These are phyloP conservation scores for Saksenaea oblongispora DNA, from an alignment of 371 early-diverging fungal genomes.

Conservation along the genomic window DNA sequence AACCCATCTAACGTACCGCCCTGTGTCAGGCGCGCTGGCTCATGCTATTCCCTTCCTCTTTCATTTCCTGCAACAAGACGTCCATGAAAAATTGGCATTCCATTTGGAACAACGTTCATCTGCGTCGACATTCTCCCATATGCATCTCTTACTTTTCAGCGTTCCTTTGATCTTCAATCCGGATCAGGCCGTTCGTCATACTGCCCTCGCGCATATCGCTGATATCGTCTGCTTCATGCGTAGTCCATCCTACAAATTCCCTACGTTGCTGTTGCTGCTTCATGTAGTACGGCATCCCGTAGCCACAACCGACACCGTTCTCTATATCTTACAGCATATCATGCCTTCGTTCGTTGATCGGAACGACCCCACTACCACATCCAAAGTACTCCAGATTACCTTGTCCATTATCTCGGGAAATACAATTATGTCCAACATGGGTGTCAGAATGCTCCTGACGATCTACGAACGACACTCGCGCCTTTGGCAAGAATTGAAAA, in stretches of 20 bases:
- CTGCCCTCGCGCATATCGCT: conserved; percentile 21
- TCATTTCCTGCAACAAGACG: conserved; percentile 4
- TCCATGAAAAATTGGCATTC: not conserved
- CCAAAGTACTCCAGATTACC: conserved; percentile 50
- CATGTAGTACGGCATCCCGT: conserved; percentile 46
- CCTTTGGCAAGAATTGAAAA: conserved; percentile 60
- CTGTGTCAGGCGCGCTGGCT: conserved; percentile 13
- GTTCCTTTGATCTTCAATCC: conserved; percentile 42
- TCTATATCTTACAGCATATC: conserved; percentile 43
- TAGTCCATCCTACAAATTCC: conserved; percentile 40
- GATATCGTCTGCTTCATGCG: conserved; percentile 19
- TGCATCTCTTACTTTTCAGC: conserved; percentile 29
- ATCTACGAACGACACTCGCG: conserved; percentile 57
- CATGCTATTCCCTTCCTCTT: conserved; percentile 12
- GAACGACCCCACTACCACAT: conserved; percentile 53
- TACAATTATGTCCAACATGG: conserved; percentile 49
- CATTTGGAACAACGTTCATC: not conserved
- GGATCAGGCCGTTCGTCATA: conserved; percentile 21
- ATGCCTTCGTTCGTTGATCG: conserved; percentile 47
- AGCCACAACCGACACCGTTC: conserved; percentile 21
- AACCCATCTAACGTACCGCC: no score
- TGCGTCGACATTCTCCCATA: conserved; percentile 16
- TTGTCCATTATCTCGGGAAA: conserved; percentile 44
- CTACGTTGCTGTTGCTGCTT: conserved; percentile 47
- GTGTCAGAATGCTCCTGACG: conserved; percentile 45